phyloP scores from a whole-genome alignment of 2,329 filamentous ascomycete genomes.

The Aureobasidium musti region DNA sequence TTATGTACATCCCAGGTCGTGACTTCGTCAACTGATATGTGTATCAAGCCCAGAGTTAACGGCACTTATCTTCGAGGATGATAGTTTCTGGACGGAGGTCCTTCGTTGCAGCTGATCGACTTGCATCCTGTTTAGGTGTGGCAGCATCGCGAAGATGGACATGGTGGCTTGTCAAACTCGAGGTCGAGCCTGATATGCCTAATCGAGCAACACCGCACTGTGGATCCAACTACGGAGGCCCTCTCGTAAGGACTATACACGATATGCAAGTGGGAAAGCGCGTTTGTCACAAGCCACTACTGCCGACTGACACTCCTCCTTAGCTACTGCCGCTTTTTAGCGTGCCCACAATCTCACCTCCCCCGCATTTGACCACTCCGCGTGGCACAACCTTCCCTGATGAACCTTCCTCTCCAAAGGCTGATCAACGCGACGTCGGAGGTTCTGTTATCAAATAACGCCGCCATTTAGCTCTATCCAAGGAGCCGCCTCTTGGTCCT shows the following conservation, averaged over 20 bases:
- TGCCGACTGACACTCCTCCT: neutral
- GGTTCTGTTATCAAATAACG: neutral
- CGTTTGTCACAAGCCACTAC: neutral
- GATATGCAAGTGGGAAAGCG: neutral
- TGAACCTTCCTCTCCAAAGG: neutral
- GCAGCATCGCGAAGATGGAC: neutral
- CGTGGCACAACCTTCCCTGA: neutral
- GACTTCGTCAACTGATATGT: neutral
- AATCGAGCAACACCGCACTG: neutral
- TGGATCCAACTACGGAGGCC: neutral
- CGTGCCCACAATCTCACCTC: neutral
- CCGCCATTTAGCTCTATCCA: neutral
- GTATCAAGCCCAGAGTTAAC: neutral
- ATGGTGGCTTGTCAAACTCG: neutral
- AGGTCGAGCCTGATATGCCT: constrained; percentile 17
- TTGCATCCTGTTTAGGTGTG: neutral
- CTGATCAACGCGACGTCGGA: neutral
- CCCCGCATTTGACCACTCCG: neutral
- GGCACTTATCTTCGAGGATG: neutral
- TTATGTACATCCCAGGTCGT: neutral
- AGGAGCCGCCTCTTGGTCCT: neutral
- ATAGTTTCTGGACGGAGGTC: neutral
- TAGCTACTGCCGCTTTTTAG: neutral
- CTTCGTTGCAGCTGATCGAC: neutral
- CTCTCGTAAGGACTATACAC: neutral